A percentile compares a stretch with the other conserved stretches of the same genome.
Conservation (phyloP, 768 basidiomycete genomes). For the Podaxis pistillaris region DNA sequence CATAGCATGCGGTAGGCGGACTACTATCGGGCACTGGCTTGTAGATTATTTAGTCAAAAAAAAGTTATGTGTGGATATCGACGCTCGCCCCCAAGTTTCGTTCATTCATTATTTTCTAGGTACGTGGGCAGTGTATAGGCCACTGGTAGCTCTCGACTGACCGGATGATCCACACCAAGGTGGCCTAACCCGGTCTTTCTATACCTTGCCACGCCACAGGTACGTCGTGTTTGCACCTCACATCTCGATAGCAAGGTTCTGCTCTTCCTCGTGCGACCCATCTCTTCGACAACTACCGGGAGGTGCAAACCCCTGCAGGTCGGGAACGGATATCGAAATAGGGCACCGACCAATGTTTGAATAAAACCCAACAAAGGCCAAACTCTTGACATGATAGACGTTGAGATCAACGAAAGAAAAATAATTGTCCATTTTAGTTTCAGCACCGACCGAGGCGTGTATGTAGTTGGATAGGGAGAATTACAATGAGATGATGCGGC, state of each 20-base stretch:
- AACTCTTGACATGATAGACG: not conserved
- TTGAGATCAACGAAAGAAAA: not conserved
- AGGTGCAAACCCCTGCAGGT: too few species aligned
- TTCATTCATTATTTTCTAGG: not conserved
- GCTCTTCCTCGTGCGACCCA: too few species aligned
- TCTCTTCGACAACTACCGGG: too few species aligned
- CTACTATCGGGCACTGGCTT: too few species aligned
- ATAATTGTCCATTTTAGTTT: not conserved
- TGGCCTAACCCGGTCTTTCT: not conserved
- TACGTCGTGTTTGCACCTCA: too few species aligned
- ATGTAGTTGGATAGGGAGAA: constrained; percentile 9
- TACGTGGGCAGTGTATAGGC: not conserved
- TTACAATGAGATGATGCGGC: constrained; percentile 12
- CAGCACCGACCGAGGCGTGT: constrained; percentile 2
- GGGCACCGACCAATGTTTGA: not conserved
- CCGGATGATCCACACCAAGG: not conserved
- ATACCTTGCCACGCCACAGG: too few species aligned
- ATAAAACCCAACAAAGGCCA: not conserved
- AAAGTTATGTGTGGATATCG: too few species aligned
- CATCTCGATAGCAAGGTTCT: too few species aligned
- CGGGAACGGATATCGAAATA: too few species aligned
- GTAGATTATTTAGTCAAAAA: too few species aligned
- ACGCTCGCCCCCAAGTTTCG: too few species aligned
- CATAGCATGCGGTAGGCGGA: too few species aligned
- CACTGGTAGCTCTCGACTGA: not conserved